phyloP scores from a whole-genome alignment of 257 asterid species.

The Phtheirospermum japonicum region DNA sequence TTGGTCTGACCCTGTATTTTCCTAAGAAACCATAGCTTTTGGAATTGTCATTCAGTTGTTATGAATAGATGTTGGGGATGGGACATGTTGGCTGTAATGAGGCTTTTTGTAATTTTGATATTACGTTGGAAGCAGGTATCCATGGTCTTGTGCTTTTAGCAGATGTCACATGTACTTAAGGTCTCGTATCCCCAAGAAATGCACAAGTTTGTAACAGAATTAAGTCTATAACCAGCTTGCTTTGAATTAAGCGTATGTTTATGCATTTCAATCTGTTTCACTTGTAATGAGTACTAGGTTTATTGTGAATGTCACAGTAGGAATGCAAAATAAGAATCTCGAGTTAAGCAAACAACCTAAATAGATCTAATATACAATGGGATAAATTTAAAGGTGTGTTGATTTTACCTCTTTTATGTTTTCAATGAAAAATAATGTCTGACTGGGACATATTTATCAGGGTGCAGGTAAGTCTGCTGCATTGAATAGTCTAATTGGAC shows the following conservation, averaged over 20 bases:
- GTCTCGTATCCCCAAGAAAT: too few species aligned
- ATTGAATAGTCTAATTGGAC: constrained; percentile 93
- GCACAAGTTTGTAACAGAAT: too few species aligned
- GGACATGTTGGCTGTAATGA: background rate
- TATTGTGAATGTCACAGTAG: constrained; percentile 11
- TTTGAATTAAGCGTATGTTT: constrained; percentile 8
- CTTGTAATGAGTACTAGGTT: background rate
- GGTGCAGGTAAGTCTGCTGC: constrained; percentile 99
- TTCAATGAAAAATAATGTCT: constrained; percentile 13
- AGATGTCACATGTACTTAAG: constrained; percentile 29
- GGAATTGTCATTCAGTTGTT: constrained; percentile 9
- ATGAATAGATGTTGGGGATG: constrained; percentile 12
- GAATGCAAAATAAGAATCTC: constrained; percentile 4
- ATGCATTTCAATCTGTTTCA: background rate
- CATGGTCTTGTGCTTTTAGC: constrained; percentile 13
- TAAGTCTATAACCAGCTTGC: constrained; percentile 3
- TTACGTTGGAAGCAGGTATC: constrained; percentile 7
- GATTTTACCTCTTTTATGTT: constrained; percentile 4
- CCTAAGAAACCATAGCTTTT: background rate
- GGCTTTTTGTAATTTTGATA: background rate
- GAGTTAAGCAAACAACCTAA: constrained; percentile 2
- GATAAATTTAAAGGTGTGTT: background rate
- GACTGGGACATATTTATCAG: constrained; percentile 50
- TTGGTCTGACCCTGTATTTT: too few species aligned
- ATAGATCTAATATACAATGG: background rate